Conservation (phyloP, 192 early-diverging fungal genomes). For the Powellomyces hirtus region DNA sequence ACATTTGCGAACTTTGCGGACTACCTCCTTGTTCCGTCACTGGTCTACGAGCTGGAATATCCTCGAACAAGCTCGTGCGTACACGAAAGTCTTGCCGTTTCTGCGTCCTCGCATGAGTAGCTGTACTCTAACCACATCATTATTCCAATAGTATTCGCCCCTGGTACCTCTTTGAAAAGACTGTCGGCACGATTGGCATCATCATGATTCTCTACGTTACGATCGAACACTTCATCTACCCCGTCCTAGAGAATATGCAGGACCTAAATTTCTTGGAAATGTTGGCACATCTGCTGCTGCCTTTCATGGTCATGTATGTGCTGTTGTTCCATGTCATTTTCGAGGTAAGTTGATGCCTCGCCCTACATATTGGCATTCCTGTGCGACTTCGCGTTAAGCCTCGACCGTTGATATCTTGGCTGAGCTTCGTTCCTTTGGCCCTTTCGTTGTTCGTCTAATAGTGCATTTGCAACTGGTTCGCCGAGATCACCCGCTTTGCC, state of each 20-base stretch:
- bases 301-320: slow-evolving; percentile 89
- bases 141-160: slow-evolving; percentile 65
- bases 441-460: neutral
- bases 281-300: slow-evolving; percentile 69
- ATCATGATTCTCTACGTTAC: slow-evolving; percentile 81
- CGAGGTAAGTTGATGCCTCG: too few relatives aligned
- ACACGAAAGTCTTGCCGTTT: neutral
- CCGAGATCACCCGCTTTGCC: slow-evolving; percentile 90
- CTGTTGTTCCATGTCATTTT: slow-evolving; percentile 95
- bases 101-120: neutral
- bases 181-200: slow-evolving; percentile 70
- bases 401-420: too few relatives aligned
- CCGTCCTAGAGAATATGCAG: slow-evolving; percentile 64
- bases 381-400: too few relatives aligned
- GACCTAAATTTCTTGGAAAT: slow-evolving; percentile 56
- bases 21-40: slow-evolving; percentile 82
- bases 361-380: too few relatives aligned
- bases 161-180: slow-evolving; percentile 84
- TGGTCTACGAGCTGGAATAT: slow-evolving; percentile 93
- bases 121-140: neutral
- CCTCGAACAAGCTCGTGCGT: slow-evolving; percentile 75
- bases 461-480: slow-evolving; percentile 94
- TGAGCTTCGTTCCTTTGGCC: neutral
- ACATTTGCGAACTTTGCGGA: slow-evolving; percentile 81
- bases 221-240: slow-evolving; percentile 84